Evolutionary conservation across 768 basidiomycete species (phyloP).

Genomic region (Trametes punicea): DNA sequence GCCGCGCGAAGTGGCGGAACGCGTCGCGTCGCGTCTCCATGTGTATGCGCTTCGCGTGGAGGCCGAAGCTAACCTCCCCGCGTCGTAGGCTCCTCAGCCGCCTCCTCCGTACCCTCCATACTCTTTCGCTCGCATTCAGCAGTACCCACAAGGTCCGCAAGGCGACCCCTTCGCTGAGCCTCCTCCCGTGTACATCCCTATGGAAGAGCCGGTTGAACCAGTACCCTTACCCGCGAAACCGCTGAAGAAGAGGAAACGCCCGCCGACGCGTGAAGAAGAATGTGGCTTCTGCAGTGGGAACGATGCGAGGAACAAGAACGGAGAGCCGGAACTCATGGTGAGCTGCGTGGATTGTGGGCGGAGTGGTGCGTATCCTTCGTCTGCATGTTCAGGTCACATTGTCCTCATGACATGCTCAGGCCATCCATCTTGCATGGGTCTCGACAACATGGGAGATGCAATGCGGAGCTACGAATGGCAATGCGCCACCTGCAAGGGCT

Average conservation of each 20-base stretch:
- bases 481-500: slow-evolving; percentile 90
- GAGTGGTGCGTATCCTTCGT: slow-evolving; percentile 53
- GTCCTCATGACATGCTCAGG: slow-evolving; percentile 39
- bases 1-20: slow-evolving; percentile 35
- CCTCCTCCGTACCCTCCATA: slow-evolving; percentile 17
- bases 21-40: slow-evolving; percentile 67
- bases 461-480: slow-evolving; percentile 78
- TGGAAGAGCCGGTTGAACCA: slow-evolving; percentile 36
- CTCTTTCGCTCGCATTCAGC: slow-evolving; percentile 33
- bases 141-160: slow-evolving; percentile 72
- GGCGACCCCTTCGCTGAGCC: slow-evolving; percentile 79
- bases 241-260: slow-evolving; percentile 42
- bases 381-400: not conserved
- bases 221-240: slow-evolving; percentile 38
- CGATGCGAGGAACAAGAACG: slow-evolving; percentile 53
- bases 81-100: slow-evolving; percentile 19
- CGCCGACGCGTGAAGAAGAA: slow-evolving; percentile 50
- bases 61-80: slow-evolving; percentile 13
- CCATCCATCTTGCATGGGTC: slow-evolving; percentile 83
- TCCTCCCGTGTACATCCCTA: slow-evolving; percentile 46
- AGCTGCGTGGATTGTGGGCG: slow-evolving; percentile 81
- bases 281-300: slow-evolving; percentile 81
- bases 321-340: slow-evolving; percentile 64
- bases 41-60: slow-evolving; percentile 18
- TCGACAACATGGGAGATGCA: slow-evolving; percentile 53